Evolutionary conservation across 73 alveolate genomes (phyloP), one percentile per base, ranked within the genome.

Genomic region (Paramecium sonneborni): DNA sequence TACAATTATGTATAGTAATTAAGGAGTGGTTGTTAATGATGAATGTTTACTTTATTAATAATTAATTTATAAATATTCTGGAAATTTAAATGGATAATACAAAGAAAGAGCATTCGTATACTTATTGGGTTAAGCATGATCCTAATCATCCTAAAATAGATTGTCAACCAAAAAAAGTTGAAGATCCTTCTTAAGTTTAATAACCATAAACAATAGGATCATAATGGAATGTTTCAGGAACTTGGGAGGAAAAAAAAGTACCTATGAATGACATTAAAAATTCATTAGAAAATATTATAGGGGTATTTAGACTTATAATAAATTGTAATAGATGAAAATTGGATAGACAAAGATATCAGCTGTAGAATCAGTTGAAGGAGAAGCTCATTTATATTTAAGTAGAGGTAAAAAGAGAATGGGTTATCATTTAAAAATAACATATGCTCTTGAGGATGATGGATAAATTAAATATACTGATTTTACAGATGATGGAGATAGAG

Each of bases 401-500:
- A 43, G 90, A 79, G 90, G 90, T 5, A 79, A 79, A 46, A 79
- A 79, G 90, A 79, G 90, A 46, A 39, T 79, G 69, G 90, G 56
- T 7, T 79, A 79, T 79, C 69, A 79, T 79, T 14, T 79, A 20
- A 79, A 79, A 44, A 79, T 79, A 5, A 46, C 69, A 38, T 79
- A 43, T 79, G 90, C 69, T 11, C 32, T 79, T 1, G 90, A 79
- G 41, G 90, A 79, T 6, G 76, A 41, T 43, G 90, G 90, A 41
- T 24, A 39, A 46, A 79, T 79, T 32, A 79, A 79, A 79, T 79
- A 79, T 34, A 79, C 90, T 8, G 90, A 79, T 37, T 79, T 79
- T 62, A 79, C 90, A 12, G 90, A 79, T 41, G 90, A 79, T 79
- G 90, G 90, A 24, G 90, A 79, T 79, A 79, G 90, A 79, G 90